These are phyloP conservation scores for Francoa sonchifolia DNA, from an alignment of 441 rosid genomes.

Conservation along the genomic window DNA sequence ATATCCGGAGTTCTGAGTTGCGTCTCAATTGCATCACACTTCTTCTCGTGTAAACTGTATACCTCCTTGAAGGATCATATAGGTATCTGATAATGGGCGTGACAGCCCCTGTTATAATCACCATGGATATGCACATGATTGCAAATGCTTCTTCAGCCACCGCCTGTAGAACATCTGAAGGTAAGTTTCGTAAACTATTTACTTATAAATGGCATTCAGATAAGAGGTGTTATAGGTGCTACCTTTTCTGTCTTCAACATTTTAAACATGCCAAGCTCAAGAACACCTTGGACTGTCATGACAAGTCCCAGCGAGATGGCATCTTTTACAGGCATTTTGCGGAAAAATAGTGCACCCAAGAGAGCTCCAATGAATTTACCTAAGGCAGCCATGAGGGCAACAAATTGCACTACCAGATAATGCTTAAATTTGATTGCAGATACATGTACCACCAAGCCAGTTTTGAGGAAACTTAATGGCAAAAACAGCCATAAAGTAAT, in stretches of 20 bases:
- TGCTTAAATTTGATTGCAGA: neutral
- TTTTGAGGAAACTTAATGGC: constrained; percentile 7
- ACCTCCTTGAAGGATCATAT: constrained; percentile 34
- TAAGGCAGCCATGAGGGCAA: neutral
- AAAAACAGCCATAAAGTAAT: constrained; percentile 6
- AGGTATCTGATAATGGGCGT: constrained; percentile 18
- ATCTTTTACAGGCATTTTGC: constrained; percentile 19
- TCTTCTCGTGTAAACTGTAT: constrained; percentile 21
- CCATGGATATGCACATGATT: constrained; percentile 17
- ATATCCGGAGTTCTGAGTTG: constrained; percentile 18
- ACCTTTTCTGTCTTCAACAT: constrained; percentile 13
- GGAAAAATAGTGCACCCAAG: constrained; percentile 3
- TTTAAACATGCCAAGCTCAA: constrained; percentile 21
- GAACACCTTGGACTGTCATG: constrained; percentile 16
- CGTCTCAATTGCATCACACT: constrained; percentile 18
- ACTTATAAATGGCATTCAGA: no score
- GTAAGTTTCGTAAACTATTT: no score
- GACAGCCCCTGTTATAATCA: constrained; percentile 19
- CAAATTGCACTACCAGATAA: neutral
- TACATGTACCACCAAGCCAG: constrained; percentile 4
- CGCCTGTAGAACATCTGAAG: constrained; percentile 12
- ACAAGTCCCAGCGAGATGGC: constrained; percentile 24
- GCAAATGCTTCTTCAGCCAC: constrained; percentile 15
- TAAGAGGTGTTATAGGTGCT: no score
- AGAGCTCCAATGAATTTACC: constrained; percentile 17